These are phyloP conservation scores for Lyophyllum semitale DNA, from an alignment of 768 basidiomycete species.

Conservation along the genomic window DNA sequence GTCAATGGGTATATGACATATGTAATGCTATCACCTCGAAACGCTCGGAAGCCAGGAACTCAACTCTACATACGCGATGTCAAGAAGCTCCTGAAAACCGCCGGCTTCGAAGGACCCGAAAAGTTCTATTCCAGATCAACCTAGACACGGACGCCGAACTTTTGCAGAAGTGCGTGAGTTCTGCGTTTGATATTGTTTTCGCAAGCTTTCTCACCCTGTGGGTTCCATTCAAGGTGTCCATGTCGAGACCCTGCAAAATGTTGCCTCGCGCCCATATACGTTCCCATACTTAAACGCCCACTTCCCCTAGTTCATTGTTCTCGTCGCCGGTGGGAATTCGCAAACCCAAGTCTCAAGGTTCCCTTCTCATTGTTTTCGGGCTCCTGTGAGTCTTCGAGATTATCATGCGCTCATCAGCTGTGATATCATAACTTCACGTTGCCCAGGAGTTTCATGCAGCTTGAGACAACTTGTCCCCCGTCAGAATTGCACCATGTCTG, in stretches of 20 bases:
- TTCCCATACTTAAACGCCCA: neutral
- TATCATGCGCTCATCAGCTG: neutral
- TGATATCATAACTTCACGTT: neutral
- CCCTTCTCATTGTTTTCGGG: neutral
- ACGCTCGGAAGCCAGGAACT: too few relatives aligned
- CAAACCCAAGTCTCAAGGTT: neutral
- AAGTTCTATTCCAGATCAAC: too few relatives aligned
- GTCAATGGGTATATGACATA: too few relatives aligned
- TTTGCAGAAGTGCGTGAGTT: neutral
- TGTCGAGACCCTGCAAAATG: neutral
- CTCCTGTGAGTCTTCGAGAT: neutral
- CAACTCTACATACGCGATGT: too few relatives aligned
- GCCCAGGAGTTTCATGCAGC: neutral
- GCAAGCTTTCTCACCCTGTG: neutral
- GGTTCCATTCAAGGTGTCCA: neutral
- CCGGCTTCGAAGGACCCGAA: neutral
- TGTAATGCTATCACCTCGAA: too few relatives aligned
- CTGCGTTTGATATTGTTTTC: neutral
- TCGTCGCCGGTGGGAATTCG: neutral
- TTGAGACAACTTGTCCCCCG: neutral
- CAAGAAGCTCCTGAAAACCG: neutral
- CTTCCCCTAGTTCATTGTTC: neutral
- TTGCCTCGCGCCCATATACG: neutral
- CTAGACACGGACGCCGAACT: neutral
- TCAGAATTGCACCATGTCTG: neutral